These are phyloP conservation scores for Cercospora sp. DNA, from an alignment of 2,329 filamentous ascomycete species.

Conservation along the genomic window DNA sequence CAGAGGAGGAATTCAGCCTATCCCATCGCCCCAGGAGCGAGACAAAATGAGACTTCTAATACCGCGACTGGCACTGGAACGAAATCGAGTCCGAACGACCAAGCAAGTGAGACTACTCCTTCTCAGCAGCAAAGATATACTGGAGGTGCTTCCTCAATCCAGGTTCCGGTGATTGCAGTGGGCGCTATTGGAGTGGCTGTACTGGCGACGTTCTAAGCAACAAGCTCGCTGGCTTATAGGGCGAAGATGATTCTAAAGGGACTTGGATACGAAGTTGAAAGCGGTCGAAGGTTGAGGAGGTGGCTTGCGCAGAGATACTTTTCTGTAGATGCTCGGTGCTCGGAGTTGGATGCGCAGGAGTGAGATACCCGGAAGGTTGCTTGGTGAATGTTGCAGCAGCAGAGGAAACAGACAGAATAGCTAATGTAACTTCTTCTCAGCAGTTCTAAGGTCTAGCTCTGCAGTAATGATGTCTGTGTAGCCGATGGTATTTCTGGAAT, in stretches of 20 bases:
- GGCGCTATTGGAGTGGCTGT: background rate
- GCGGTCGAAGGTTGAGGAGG: background rate
- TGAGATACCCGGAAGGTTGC: background rate
- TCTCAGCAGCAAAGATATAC: background rate
- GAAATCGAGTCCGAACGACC: background rate
- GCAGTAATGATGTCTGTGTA: background rate
- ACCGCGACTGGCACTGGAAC: background rate
- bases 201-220: background rate
- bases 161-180: background rate
- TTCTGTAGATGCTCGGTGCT: background rate
- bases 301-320: background rate
- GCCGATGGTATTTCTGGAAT: background rate
- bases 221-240: background rate
- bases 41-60: background rate
- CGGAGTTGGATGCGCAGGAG: background rate
- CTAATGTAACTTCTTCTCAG: background rate
- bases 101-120: background rate
- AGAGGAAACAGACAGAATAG: background rate
- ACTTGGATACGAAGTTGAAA: background rate
- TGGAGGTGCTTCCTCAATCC: background rate
- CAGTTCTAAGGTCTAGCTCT: background rate
- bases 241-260: background rate
- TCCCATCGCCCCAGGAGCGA: conserved; percentile 7
- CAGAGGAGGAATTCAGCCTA: conserved; percentile 5
- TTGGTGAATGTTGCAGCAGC: background rate